Base-by-base conservation (phyloP, 768 basidiomycete genomes). In the Antrodiella citrinella region DNA sequence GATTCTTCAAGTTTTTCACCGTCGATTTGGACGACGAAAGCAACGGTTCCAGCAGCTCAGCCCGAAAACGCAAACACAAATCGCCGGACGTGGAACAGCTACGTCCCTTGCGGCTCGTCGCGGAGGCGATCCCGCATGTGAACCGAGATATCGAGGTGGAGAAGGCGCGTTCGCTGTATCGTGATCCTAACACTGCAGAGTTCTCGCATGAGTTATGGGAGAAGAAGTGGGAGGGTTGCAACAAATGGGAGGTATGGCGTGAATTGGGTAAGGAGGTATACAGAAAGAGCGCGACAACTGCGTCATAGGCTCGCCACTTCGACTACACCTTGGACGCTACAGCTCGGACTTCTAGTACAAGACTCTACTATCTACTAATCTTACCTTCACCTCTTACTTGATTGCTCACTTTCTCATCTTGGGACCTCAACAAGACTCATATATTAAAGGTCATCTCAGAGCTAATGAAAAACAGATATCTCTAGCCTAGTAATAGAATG, bases 1-100 rank as follows among this genome's bases (percentile, higher is more conserved):
- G 24, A 15, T 47, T 47, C 19, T 47, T 47, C 46, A 26, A 26
- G 13, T 47, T 47, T 26, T 47, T 47, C 46, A 43, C 42, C 5
- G 7, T 7, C 7, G 9, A 7, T n/a, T 7, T 9, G 11, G 7
- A 7, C 7, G 30, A 35, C 15, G n/a, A n/a, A n/a, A n/a, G n/a
- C n/a, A n/a, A n/a, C n/a, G n/a, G n/a, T n/a, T n/a, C n/a, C n/a
- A n/a, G n/a, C n/a, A n/a, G n/a, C n/a, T n/a, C n/a, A n/a, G 30
- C 30, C 7, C 15, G 7, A 35, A 7, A 7, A 15, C 30, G 30
- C 30, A 45, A 19, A 9, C 13, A 22, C 19, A 21, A 24, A 20
- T 9, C 5, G 23, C 44, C 44, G 12, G n/a, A 24, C 18, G 44
- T 22, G 46, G 30, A 35, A 15, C 30, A 35, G 30, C 30, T 35